Base-by-base conservation (phyloP, 192 early-diverging fungal genomes). In the Rhizophagus prolifer region DNA sequence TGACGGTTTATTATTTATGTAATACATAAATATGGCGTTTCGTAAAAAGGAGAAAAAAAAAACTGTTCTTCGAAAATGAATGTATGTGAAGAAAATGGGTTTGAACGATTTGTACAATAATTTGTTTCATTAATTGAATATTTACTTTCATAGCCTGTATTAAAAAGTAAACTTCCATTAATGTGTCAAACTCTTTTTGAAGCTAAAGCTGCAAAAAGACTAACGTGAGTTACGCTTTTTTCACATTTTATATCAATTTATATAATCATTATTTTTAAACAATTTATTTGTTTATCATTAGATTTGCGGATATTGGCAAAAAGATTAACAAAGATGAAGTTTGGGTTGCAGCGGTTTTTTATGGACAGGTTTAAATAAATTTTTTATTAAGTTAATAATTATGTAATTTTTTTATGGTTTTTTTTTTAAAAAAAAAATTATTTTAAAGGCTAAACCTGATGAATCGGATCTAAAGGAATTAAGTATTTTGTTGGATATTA, bases 331-430 rank as follows among this genome's bases (percentile, higher is more conserved):
- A 84, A 58, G 86, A 90, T 77, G 90, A 91, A 79, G 85, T 91
- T 8, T 91, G 90, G 86, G 85, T 86, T 14, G 90, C 90, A 12
- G 87, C 90, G 1, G 75, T 91, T 50, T 91, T 91, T 77, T 91
- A 91, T 72, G 90, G 90, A 14, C 89, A 89, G 58, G 90, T 89
- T 47, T 64, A 23, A 41, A n/a, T 26, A 9, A 72, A 26, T 60
- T 77, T 46, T 50, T 12, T 25, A 70, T 41, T 38, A 9, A 9
- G 10, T 13, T 0, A 16, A 44, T 26, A 25, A 5, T n/a, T 70
- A 28, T 23, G 19, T 34, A 23, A 28, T 59, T n/a, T 4, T 65
- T 26, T 62, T 21, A 10, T 47, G 21, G 10, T 19, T 28, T 25
- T 70, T 70, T 47, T 1, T 19, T 50, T 41, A 26, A 5, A 4